Evolutionary conservation across 2,329 filamentous ascomycete species (phyloP), one percentile per base, ranked within the genome.

Genomic region (Cladosporium halotolerans): DNA sequence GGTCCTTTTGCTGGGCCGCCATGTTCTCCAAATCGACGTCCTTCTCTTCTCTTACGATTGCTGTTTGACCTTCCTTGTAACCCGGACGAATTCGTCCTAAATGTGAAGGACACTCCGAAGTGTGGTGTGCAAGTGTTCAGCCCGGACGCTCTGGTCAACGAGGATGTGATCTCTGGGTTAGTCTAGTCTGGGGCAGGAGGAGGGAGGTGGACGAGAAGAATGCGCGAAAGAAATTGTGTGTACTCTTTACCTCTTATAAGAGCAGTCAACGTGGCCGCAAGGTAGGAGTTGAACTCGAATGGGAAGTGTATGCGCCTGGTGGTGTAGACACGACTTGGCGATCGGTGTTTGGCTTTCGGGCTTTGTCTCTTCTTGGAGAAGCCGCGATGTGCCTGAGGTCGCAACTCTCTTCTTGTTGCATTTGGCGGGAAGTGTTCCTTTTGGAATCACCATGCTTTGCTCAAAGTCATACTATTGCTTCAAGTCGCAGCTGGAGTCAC

Each of bases 1-100:
- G 54, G 52, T 79, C 70, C 55, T 77, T 78, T 32, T 71, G 58
- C 45, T 61, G 67, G 28, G 66, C 66, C 31, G 58, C 58, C 60
- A 62, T 62, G 23, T 28, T 7, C 23, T 28, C 23, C 5, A 28
- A 28, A 5, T 28, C 23, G 23, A 28, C 23, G 23, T 28, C 23
- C 23, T 28, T 28, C 23, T 28, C 23, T 28, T 28, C 23, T 49
- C 9, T 41, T 28, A 28, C 7, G 7, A 16, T 16, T 41, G 28
- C n/a, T 11, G 6, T 41, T 4, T 18, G 5, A 14, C 9, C 31
- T 45, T 33, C 7, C 11, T 13, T 33, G 23, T 33, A 7, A 4
- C 23, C 23, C 23, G 23, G 23, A 7, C 23, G 5, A 7, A 28
- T 28, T 28, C 23, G 23, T 28, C 23, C 23, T 28, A 28, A 7